Percentiles rank a stretch among this genome's conserved stretches.
These are phyloP conservation scores for Neoconidiobolus thromboides DNA, from an alignment of 371 early-diverging fungal species.

Conservation along the genomic window DNA sequence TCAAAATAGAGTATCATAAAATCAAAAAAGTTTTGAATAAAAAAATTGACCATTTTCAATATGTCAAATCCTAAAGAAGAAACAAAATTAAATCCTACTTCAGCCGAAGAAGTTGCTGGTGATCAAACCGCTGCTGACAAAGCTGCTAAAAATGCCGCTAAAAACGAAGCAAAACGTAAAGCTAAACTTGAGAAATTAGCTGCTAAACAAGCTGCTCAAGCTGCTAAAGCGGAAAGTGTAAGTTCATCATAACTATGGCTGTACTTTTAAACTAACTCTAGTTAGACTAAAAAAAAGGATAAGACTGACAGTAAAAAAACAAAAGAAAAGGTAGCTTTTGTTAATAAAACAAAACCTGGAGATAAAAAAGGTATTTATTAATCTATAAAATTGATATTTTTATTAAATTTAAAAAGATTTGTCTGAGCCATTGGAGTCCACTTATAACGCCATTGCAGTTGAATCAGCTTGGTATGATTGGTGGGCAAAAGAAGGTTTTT, in stretches of 20 bases:
- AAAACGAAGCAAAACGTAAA: conserved; percentile 79
- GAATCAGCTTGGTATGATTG: conserved; percentile 93
- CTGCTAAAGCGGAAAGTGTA: conserved; percentile 6
- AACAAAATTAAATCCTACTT: too few species aligned
- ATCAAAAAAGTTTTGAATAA: too few species aligned
- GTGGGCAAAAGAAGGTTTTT: conserved; percentile 84
- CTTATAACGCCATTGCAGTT: conserved; percentile 84
- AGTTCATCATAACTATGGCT: neutral
- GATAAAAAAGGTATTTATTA: conserved; percentile 59
- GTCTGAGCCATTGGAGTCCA: conserved; percentile 52
- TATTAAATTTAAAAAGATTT: conserved; percentile 30
- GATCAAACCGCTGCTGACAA: neutral
- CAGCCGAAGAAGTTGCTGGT: too few species aligned
- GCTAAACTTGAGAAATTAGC: conserved; percentile 88
- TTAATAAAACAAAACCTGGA: conserved; percentile 72
- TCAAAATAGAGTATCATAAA: too few species aligned
- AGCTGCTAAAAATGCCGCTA: conserved; percentile 39
- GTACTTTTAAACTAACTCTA: too few species aligned
- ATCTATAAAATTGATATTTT: conserved; percentile 8
- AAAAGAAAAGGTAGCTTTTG: conserved; percentile 23
- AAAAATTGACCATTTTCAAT: too few species aligned
- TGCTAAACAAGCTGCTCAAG: conserved; percentile 65
- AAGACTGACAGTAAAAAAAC: conserved; percentile 33
- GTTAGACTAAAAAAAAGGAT: conserved; percentile 22
- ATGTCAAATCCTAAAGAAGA: too few species aligned